Evolutionary conservation across 176 grass and related monocot genomes (phyloP).

Genomic region (Musa beccarii): DNA sequence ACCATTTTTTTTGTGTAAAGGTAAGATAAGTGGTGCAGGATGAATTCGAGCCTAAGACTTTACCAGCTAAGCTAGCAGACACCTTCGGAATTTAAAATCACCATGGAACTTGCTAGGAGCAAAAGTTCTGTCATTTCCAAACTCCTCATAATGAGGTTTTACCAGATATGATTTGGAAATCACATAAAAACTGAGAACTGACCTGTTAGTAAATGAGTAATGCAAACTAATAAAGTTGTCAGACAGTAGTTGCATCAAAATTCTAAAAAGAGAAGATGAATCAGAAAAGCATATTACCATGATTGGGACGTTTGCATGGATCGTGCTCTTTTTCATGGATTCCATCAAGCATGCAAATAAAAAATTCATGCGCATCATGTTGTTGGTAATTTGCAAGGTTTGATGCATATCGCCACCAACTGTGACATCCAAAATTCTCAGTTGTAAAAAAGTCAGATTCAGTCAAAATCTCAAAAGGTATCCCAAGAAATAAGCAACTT

Average conservation of each 20-base stretch:
- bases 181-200: neutral
- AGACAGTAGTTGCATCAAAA: neutral
- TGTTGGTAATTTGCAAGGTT: conserved; percentile 96
- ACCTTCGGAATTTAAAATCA: neutral
- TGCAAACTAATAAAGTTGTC: neutral
- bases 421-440: conserved; percentile 16
- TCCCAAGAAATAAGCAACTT: neutral
- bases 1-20: neutral
- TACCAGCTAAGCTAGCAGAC: too few relatives aligned
- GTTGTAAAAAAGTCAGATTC: neutral
- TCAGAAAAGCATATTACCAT: conserved; percentile 35
- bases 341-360: conserved; percentile 93
- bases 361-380: conserved; percentile 98
- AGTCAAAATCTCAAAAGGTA: neutral
- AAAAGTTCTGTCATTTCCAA: neutral
- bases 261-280: conserved; percentile 19
- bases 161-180: neutral
- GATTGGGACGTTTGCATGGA: conserved; percentile 44
- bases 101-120: neutral
- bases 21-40: neutral
- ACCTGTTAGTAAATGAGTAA: neutral
- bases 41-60: neutral
- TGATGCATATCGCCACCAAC: conserved; percentile 89
- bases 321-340: conserved; percentile 94
- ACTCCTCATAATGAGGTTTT: neutral